Conservation (phyloP, 2,329 filamentous ascomycete genomes). For the Aspergillus tanneri region DNA sequence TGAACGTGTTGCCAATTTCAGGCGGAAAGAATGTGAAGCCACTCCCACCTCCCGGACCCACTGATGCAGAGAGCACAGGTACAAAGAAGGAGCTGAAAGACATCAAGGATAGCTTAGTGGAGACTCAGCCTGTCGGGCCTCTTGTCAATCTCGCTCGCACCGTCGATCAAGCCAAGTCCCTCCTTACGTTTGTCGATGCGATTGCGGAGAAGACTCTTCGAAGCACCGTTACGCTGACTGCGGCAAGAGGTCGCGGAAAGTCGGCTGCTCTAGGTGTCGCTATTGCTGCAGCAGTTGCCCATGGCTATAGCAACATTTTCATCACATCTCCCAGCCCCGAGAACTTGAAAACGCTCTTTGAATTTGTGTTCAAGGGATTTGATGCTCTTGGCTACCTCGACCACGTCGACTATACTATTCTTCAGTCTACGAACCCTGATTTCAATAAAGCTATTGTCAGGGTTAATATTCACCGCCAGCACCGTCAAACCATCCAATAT, state of each 20-base stretch:
- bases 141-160: constrained; percentile 84
- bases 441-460: constrained; percentile 99
- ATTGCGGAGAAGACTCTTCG: constrained; percentile 94
- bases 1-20: constrained; percentile 96
- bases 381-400: constrained; percentile 92
- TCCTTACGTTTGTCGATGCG: constrained; percentile 95
- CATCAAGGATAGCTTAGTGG: constrained; percentile 83
- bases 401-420: constrained; percentile 95
- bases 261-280: constrained; percentile 94
- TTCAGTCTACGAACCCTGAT: constrained; percentile 95
- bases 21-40: constrained; percentile 87
- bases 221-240: constrained; percentile 90
- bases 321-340: constrained; percentile 97
- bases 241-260: constrained; percentile 91
- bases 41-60: constrained; percentile 71
- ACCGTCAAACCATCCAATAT: constrained; percentile 97
- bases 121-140: constrained; percentile 81
- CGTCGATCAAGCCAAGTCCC: constrained; percentile 90
- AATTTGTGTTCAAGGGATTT: constrained; percentile 98
- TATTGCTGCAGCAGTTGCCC: constrained; percentile 87
- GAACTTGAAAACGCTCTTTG: constrained; percentile 97
- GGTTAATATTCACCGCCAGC: constrained; percentile 91
- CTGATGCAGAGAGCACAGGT: constrained; percentile 69
- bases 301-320: constrained; percentile 99
- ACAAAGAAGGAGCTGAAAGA: constrained; percentile 73